Conservation (phyloP, 2,329 filamentous ascomycete species). For the Penicillium sp. region DNA sequence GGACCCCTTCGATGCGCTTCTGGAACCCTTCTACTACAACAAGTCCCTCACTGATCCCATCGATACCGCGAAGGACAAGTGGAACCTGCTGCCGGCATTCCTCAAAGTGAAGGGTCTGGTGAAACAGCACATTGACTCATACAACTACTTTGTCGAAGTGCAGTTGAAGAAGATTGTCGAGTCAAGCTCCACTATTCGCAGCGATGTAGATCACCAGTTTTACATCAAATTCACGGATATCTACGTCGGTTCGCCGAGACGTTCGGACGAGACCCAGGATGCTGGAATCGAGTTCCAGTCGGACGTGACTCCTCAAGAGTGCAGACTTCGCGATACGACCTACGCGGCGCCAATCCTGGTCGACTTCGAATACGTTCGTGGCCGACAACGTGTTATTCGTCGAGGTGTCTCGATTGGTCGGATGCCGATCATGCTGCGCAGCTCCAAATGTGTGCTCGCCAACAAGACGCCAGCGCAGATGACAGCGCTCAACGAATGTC, state of each 20-base stretch:
- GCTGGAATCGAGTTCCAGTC: constrained; percentile 51
- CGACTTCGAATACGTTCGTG: constrained; percentile 87
- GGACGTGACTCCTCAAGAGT: constrained; percentile 89
- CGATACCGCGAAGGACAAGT: constrained; percentile 81
- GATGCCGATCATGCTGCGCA: constrained; percentile 96
- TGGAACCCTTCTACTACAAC: constrained; percentile 73
- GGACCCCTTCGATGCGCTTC: constrained; percentile 64
- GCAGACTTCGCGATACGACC: constrained; percentile 94
- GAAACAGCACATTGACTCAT: constrained; percentile 98
- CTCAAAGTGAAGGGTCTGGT: constrained; percentile 96
- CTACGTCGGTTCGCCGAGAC: constrained; percentile 79
- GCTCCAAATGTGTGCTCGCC: constrained; percentile 86
- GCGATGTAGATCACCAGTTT: constrained; percentile 91
- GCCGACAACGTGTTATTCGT: constrained; percentile 75
- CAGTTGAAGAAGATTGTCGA: constrained; percentile 97
- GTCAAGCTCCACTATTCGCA: constrained; percentile 85
- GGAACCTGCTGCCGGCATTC: constrained; percentile 96
- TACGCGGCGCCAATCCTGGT: constrained; percentile 94
- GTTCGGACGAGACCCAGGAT: constrained; percentile 73
- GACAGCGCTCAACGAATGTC: constrained; percentile 92
- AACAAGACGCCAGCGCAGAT: constrained; percentile 86
- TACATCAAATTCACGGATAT: constrained; percentile 95
- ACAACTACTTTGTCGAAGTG: constrained; percentile 97
- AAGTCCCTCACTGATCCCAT: constrained; percentile 73
- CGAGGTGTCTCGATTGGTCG: constrained; percentile 80